Base-by-base conservation (phyloP, 495 filamentous ascomycete genomes). In the Aspergillus hancockii region DNA sequence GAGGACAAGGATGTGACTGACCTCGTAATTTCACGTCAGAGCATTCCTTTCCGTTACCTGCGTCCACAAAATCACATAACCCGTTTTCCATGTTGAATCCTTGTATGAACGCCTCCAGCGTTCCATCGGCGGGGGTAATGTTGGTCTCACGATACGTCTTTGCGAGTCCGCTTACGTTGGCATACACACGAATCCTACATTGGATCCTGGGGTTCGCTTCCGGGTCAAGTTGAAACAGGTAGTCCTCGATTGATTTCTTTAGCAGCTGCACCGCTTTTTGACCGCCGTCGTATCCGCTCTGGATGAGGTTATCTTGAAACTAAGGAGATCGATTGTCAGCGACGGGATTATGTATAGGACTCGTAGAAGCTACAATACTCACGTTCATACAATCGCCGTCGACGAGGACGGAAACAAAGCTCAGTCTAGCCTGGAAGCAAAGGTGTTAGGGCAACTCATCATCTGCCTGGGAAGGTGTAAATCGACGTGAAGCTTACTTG, bases 321-420 rank as follows among this genome's bases (percentile, higher is more conserved):
- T 69, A 32, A 9, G 47, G 41, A 21, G 14, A 14, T 1, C 8
- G 19, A 1, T 7, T 4, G 18, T 45, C 14, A 45, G 41, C 9
- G 41, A 19, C n/a, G 41, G 7, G 7, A 14, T 1, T n/a, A n/a
- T 18, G 41, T n/a, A 21, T 19, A 21, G 7, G 41, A 16, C 8
- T 45, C 19, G 10, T 41, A 23, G 34, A 40, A 7, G 30, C 13
- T 14, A 36, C 2, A 14, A 36, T 32, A 53, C 63, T 40, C 57
- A 72, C 70, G 57, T 73, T 73, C 66, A 69, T 73, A 57, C 64
- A 60, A 30, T 73, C 70, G 9, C 70, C 68, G 57, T 73, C 68
- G 43, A 73, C 62, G 16, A 73, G 55, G 28, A 73, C 66, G 18
- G 63, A 71, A 52, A 67, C 63, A 52, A 57, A 73, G 46, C 53